phyloP scores from a whole-genome alignment of 75 land plant genomes.

The Selaginella tamariscina region DNA sequence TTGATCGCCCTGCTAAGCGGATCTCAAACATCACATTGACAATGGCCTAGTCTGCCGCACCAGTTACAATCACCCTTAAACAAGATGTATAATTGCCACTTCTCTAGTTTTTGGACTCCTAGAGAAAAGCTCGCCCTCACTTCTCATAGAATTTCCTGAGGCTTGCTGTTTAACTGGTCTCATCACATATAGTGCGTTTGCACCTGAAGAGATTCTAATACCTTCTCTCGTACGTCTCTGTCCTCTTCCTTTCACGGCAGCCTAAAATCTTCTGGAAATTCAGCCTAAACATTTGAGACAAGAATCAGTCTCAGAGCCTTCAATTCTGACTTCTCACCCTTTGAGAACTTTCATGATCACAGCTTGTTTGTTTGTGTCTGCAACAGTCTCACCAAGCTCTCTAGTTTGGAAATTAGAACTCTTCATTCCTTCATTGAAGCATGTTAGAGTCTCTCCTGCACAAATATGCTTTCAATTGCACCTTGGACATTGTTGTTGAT shows the following conservation, averaged over 20 bases:
- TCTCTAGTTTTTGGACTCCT: not conserved
- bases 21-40: not conserved
- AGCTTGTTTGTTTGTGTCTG: not conserved
- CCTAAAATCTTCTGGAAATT: not conserved
- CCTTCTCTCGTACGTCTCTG: not conserved
- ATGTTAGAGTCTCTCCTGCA: not conserved
- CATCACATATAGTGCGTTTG: not conserved
- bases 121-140: not conserved
- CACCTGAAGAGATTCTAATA: not conserved
- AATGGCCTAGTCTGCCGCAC: not conserved
- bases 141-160: not conserved
- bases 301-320: not conserved
- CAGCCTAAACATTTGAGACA: not conserved
- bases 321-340: not conserved
- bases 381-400: not conserved
- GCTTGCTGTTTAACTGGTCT: not conserved
- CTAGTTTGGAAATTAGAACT: not conserved
- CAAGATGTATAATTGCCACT: not conserved
- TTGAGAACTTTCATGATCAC: slow-evolving; percentile 1
- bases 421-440: not conserved
- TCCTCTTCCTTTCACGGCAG: not conserved
- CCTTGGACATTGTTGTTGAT: not conserved
- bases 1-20: not conserved
- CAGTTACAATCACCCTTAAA: slow-evolving; percentile 1
- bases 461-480: not conserved